These are phyloP conservation scores for Penicillium verhagenii DNA, from an alignment of 495 filamentous ascomycete genomes.

Conservation along the genomic window DNA sequence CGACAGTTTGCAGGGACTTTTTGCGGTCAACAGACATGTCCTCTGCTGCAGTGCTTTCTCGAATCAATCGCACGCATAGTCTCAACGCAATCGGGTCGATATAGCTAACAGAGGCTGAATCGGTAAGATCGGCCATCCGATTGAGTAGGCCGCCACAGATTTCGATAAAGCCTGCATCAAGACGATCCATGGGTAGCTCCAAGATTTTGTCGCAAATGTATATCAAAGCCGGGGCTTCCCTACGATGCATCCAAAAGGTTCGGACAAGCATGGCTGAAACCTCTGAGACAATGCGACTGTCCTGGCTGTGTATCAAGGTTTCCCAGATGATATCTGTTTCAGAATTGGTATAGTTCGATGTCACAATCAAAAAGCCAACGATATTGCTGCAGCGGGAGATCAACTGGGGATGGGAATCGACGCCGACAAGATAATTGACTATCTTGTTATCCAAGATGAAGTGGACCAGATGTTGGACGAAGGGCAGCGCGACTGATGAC, in stretches of 20 bases:
- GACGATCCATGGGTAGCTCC: constrained; percentile 61
- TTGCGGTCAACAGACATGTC: constrained; percentile 41
- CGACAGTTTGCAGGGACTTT: constrained; percentile 55
- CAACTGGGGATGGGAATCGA: constrained; percentile 89
- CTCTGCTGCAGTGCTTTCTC: constrained; percentile 53
- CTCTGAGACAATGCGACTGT: constrained; percentile 79
- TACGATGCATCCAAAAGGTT: constrained; percentile 58
- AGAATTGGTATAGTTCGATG: constrained; percentile 63
- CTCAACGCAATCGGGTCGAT: constrained; percentile 39
- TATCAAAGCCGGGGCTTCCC: constrained; percentile 49
- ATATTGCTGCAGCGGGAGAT: constrained; percentile 80
- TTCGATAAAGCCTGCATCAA: constrained; percentile 54
- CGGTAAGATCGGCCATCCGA: constrained; percentile 30
- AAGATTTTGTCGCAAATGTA: constrained; percentile 75
- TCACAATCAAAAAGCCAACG: constrained; percentile 84
- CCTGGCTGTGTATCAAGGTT: constrained; percentile 75
- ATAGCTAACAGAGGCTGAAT: constrained; percentile 21
- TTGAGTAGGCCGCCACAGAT: constrained; percentile 43
- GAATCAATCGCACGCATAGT: constrained; percentile 67
- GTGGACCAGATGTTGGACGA: constrained; percentile 62
- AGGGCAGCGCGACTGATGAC: constrained; percentile 40
- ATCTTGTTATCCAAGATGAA: constrained; percentile 65
- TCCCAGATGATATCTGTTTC: constrained; percentile 86
- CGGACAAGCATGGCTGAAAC: constrained; percentile 71
- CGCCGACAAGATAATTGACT: constrained; percentile 82